phyloP scores from a whole-genome alignment of 2,329 filamentous ascomycete genomes.

The Alternaria brassicicola region DNA sequence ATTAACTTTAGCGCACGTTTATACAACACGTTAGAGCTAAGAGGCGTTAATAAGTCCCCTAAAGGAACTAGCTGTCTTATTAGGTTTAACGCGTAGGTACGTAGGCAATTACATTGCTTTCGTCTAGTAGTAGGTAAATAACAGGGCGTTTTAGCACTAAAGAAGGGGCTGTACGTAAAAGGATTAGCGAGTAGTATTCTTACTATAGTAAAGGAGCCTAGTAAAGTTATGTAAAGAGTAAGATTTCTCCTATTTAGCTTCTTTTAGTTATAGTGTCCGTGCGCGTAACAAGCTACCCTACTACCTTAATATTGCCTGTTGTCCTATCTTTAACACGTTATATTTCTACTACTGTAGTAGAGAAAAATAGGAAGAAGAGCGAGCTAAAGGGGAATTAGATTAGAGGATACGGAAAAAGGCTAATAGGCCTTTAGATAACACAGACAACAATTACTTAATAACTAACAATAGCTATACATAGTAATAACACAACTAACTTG shows the following conservation, averaged over 20 bases:
- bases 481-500: no score
- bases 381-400: no score
- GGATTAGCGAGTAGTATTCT: background rate
- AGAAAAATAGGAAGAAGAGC: no score
- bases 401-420: no score
- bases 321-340: no score
- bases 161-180: background rate
- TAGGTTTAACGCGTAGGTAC: background rate
- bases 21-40: background rate
- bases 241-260: background rate
- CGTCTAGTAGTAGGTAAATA: accelerated
- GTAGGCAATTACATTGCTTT: background rate
- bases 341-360: no score
- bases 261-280: background rate
- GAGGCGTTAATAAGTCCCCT: background rate
- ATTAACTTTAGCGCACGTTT: background rate
- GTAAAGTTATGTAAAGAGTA: background rate
- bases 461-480: no score
- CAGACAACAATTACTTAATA: no score
- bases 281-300: no score
- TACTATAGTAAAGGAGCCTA: no score
- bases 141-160: background rate
- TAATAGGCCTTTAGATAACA: no score
- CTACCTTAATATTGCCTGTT: no score
- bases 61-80: background rate